These are phyloP conservation scores for Amorphotheca resinae DNA, from an alignment of 495 filamentous ascomycete species.

Conservation along the genomic window DNA sequence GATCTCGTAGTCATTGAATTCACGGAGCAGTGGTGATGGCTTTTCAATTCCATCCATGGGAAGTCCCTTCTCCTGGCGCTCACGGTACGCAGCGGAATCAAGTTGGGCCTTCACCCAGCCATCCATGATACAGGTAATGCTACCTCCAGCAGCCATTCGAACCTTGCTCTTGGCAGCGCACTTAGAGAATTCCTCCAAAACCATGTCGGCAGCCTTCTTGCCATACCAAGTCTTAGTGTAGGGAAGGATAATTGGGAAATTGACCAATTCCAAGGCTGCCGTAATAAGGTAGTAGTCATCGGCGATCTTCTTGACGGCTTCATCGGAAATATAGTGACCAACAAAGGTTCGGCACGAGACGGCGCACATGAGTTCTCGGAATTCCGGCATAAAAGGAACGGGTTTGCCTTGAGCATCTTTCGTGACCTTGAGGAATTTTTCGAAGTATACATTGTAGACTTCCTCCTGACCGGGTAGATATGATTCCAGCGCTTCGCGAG, in stretches of 20 bases:
- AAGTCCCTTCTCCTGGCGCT: constrained; percentile 54
- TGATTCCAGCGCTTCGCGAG: constrained; percentile 70
- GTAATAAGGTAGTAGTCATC: constrained; percentile 97
- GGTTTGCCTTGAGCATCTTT: constrained; percentile 56
- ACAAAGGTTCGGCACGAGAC: constrained; percentile 93
- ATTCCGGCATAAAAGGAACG: constrained; percentile 76
- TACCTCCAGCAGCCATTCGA: constrained; percentile 82
- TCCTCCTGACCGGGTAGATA: constrained; percentile 92
- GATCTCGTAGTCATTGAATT: constrained; percentile 88
- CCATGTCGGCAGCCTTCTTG: constrained; percentile 89
- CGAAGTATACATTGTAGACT: constrained; percentile 79
- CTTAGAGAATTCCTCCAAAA: constrained; percentile 76
- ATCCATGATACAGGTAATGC: constrained; percentile 86
- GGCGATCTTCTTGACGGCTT: constrained; percentile 84
- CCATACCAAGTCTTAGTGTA: constrained; percentile 97
- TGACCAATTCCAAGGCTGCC: constrained; percentile 90
- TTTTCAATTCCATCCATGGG: constrained; percentile 59
- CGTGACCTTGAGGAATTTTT: constrained; percentile 62
- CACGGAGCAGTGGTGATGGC: constrained; percentile 66
- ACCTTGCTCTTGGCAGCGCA: constrained; percentile 89
- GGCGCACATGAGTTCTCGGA: constrained; percentile 94
- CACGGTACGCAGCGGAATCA: constrained; percentile 64
- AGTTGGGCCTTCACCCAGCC: constrained; percentile 81
- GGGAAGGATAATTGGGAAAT: constrained; percentile 95
- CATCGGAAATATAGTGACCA: constrained; percentile 85